Percentiles rank a stretch among this genome's conserved stretches.
These are phyloP conservation scores for Inga leiocalycina DNA, from an alignment of 306 rosid species.

Conservation along the genomic window DNA sequence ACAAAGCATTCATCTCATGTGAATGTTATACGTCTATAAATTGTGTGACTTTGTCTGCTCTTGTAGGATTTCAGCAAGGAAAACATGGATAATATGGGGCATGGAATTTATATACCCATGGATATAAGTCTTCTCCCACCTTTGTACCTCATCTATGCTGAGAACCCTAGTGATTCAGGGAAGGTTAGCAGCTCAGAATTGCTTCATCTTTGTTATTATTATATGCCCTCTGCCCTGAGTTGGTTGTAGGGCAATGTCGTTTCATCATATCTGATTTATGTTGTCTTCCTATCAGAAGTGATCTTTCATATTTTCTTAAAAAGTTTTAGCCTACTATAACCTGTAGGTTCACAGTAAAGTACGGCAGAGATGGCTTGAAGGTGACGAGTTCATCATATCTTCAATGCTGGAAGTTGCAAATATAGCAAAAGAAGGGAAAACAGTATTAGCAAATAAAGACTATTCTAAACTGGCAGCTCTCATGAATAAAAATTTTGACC, in stretches of 20 bases:
- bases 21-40: not conserved
- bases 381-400: constrained; percentile 78
- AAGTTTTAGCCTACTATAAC: constrained; percentile 16
- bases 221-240: not conserved
- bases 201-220: constrained; percentile 5
- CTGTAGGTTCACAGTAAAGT: constrained; percentile 86
- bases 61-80: constrained; percentile 81
- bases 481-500: constrained; percentile 82
- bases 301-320: not conserved
- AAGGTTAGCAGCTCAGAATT: constrained; percentile 57
- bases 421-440: constrained; percentile 74
- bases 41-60: constrained; percentile 4
- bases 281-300: constrained; percentile 12
- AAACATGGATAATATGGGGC: constrained; percentile 69
- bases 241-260: not conserved
- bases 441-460: constrained; percentile 62
- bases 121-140: constrained; percentile 81
- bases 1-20: not conserved
- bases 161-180: constrained; percentile 97
- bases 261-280: not conserved
- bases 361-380: constrained; percentile 83
- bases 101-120: constrained; percentile 79
- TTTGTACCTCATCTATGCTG: constrained; percentile 73
- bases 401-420: constrained; percentile 77
- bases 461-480: constrained; percentile 67